Evolutionary conservation across 768 basidiomycete genomes (phyloP), one percentile per base, ranked within the genome.

Genomic region (Suillus plorans): DNA sequence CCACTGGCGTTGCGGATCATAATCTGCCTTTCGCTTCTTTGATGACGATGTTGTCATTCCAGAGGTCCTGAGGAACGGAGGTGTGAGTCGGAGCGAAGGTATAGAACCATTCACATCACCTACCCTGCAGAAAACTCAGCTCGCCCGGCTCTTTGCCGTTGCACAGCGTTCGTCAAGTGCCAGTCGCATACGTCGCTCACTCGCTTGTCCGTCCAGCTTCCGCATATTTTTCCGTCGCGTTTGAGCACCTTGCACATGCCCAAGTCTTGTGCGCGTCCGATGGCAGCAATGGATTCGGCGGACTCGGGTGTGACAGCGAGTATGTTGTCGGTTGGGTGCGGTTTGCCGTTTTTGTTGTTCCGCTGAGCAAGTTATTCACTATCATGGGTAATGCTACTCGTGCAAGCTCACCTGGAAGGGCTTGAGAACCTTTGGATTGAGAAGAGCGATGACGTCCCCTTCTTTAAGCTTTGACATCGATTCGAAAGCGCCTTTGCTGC

Each of bases 401-500:
- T 20, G 22, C 7, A 37, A 39, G 68, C 85, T 64, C 62, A 94
- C 94, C 77, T 92, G 89, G 67, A 91, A 90, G 13, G 95, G 95
- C 71, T 92, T 92, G 64, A 97, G 78, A 53, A 99, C 85, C 61
- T 84, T 84, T 0, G 97, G 95, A 71, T 97, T 97, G 22, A 99
- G 79, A 49, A 99, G 81, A 1, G 94, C 92, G 47, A 99, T 81
- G 5, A 99, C 95, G 56, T 94, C 90, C 2, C 97, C 97, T 68
- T 95, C 91, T 65, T 87, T 87, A 62, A 97, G 77, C 70, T 93
- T 94, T 58, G 92, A 89, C 79, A 92, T 86, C 59, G 85, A 81
- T 74, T 99, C 97, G 71, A 92, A 99, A 4, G 95, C 96, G 5
- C 97, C 97, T 7, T 88, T 86, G 68, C 94, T 95, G 3, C 97